Conservation (phyloP, 495 filamentous ascomycete genomes). For the Chaetomium fimeti region DNA sequence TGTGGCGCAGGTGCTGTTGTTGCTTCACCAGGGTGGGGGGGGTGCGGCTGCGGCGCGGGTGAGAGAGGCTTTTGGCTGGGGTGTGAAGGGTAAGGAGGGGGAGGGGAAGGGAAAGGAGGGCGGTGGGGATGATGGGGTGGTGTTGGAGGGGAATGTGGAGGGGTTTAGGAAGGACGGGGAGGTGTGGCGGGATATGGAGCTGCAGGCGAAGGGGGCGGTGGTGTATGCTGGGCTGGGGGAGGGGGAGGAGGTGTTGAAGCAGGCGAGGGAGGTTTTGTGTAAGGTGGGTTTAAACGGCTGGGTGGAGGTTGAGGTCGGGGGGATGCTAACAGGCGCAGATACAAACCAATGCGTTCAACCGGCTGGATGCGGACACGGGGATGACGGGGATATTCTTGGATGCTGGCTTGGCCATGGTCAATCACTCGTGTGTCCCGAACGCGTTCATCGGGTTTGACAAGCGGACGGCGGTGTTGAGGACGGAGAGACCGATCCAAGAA, state of each 20-base stretch:
- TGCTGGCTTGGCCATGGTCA: slow-evolving; percentile 48
- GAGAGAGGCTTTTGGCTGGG: slow-evolving; percentile 31
- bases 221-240: slow-evolving; percentile 39
- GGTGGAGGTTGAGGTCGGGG: neutral
- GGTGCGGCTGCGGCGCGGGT: slow-evolving; percentile 12
- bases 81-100: neutral
- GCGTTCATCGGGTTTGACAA: slow-evolving; percentile 49
- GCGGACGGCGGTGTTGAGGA: slow-evolving; percentile 43
- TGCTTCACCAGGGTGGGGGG: neutral
- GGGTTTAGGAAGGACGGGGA: slow-evolving; percentile 24
- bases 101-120: neutral
- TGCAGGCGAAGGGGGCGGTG: slow-evolving; percentile 49
- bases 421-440: slow-evolving; percentile 56
- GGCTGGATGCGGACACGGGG: slow-evolving; percentile 41
- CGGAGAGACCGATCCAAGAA: slow-evolving; percentile 40
- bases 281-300: slow-evolving; percentile 34
- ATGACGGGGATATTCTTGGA: slow-evolving; percentile 46
- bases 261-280: slow-evolving; percentile 42
- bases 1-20: slow-evolving; percentile 44
- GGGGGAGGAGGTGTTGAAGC: slow-evolving; percentile 29
- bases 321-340: slow-evolving; percentile 34
- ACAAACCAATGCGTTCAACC: slow-evolving; percentile 50
- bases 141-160: slow-evolving; percentile 43
- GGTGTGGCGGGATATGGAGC: slow-evolving; percentile 41
- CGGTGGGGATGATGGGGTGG: slow-evolving; percentile 25